Base-by-base conservation (phyloP, 441 rosid genomes). In the Gossypium schwendimanii region DNA sequence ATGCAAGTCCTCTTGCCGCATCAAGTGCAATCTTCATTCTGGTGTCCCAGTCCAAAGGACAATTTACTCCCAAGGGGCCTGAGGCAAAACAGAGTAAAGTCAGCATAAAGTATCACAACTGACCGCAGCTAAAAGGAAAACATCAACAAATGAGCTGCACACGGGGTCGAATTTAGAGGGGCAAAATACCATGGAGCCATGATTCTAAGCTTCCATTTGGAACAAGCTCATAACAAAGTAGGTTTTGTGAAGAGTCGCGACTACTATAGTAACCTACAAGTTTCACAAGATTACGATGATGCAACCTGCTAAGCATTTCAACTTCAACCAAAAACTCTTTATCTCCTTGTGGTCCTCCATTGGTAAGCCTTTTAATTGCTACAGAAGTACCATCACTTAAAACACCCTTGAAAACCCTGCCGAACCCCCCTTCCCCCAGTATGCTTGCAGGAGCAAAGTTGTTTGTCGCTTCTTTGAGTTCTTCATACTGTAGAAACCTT, bases 1-100 rank as follows among this genome's bases (percentile, higher is more conserved):
- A 94, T 4, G 97, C 90, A 72, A 90, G 96, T 73, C 97, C 98
- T 85, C 97, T 89, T 15, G 98, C 98, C 71, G 97, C 96, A 86
- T 94, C 98, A 73, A 94, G 97, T 61, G 98, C 98, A 73, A 94
- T 91, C 83, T 91, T 94, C 97, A 94, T 94, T 80, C 97, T 87
- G 4, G 93, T 87, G 68, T 90, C 97, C 98, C 98, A 94, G 71
- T 90, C 93, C 78, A 94, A 77, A 73, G 97, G 98, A 81, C 97
- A 92, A 67, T 92, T 92, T 68, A 91, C 81, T 75, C 98, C 97
- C 41, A 91, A 79, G 65, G 91, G 92, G 82, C 98, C 98, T 94
- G 79, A 79, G 82, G 76, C 77, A 82, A 68, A 75, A 77, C 10
- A 50, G 39, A 60, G 54, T 28, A 70, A 23, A 75, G 68, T 70